phyloP scores from a whole-genome alignment of 495 filamentous ascomycete species.

The Penicillium diatomitis region DNA sequence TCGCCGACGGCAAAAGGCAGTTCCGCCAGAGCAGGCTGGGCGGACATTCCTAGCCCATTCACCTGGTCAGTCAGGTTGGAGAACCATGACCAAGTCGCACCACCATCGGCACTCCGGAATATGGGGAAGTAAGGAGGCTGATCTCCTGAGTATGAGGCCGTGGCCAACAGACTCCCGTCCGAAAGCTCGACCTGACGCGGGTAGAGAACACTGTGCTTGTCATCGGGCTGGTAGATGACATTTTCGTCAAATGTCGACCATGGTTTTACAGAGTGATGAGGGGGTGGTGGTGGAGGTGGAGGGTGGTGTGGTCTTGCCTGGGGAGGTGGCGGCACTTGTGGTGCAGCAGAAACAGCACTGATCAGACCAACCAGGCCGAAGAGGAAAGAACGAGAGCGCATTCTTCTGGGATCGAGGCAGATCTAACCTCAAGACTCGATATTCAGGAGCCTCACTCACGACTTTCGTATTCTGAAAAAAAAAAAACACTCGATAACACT shows the following conservation, averaged over 20 bases:
- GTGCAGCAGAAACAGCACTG: too few species aligned
- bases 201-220: background rate
- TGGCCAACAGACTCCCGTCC: background rate
- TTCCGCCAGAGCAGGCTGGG: constrained; percentile 52
- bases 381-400: too few species aligned
- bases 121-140: constrained; percentile 8
- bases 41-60: constrained; percentile 49
- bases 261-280: background rate
- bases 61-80: constrained; percentile 7
- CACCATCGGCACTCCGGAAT: constrained; percentile 7
- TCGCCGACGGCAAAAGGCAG: constrained; percentile 34
- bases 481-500: too few species aligned
- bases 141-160: background rate
- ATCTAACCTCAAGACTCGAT: too few species aligned
- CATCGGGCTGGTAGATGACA: constrained; percentile 9
- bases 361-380: too few species aligned
- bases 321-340: too few species aligned
- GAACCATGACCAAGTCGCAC: constrained; percentile 9
- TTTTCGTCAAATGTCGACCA: constrained; percentile 8
- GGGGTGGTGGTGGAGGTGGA: constrained; percentile 2
- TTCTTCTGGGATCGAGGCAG: too few species aligned
- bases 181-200: background rate
- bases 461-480: too few species aligned
- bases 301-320: background rate
- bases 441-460: too few species aligned